Conservation (phyloP, 2,329 filamentous ascomycete species). For the Apiospora saccharicola region DNA sequence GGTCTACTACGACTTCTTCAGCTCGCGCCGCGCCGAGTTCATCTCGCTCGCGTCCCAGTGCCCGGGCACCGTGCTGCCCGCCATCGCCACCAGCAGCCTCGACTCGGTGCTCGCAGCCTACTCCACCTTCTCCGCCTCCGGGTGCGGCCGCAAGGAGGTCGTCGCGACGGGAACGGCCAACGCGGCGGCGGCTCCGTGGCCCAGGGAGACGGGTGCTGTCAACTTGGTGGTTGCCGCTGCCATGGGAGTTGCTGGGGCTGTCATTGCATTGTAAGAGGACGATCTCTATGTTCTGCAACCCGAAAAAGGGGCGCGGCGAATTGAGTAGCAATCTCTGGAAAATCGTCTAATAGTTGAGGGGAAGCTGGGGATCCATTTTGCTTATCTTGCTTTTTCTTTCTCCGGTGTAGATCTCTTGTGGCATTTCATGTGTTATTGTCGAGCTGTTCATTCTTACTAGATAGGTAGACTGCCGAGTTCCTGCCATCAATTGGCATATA, state of each 20-base stretch:
- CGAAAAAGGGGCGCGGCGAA: neutral
- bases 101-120: neutral
- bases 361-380: neutral
- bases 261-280: neutral
- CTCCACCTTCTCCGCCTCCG: conserved; percentile 1
- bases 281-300: neutral
- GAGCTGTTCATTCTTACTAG: too few relatives aligned
- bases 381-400: too few relatives aligned
- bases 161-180: neutral
- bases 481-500: too few relatives aligned
- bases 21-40: neutral
- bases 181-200: neutral
- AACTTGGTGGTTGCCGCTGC: conserved; percentile 1
- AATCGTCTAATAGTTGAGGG: neutral
- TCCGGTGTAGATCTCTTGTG: too few relatives aligned
- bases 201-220: neutral
- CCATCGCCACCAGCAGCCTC: neutral
- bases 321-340: neutral
- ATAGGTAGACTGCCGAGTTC: too few relatives aligned
- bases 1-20: conserved; percentile 9
- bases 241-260: neutral
- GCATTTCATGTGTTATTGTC: too few relatives aligned
- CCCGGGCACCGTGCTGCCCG: neutral
- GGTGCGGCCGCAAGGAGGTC: neutral
- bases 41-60: conserved; percentile 2